Conservation (phyloP, 192 early-diverging fungal species). For the Umbelopsis sp. region DNA sequence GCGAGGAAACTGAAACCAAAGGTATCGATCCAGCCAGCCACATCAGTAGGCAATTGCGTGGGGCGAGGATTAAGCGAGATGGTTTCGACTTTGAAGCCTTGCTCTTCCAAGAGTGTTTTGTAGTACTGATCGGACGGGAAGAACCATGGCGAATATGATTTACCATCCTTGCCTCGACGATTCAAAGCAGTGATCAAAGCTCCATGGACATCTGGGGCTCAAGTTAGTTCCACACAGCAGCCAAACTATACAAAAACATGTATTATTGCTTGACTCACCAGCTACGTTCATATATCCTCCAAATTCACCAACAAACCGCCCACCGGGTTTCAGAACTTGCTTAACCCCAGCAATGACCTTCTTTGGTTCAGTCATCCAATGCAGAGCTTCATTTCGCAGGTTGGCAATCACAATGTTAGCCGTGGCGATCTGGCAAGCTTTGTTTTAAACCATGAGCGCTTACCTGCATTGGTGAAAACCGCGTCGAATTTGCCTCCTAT, state of each 20-base stretch:
- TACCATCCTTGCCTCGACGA: slow-evolving; percentile 45
- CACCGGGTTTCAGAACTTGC: slow-evolving; percentile 53
- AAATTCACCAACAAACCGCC: slow-evolving; percentile 63
- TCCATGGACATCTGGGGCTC: slow-evolving; percentile 35
- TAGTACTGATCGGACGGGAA: slow-evolving; percentile 56
- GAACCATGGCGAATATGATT: slow-evolving; percentile 45
- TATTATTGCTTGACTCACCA: slow-evolving; percentile 1
- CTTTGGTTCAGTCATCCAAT: slow-evolving; percentile 70
- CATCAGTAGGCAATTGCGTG: slow-evolving; percentile 56
- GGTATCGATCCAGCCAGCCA: slow-evolving; percentile 67
- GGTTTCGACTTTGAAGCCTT: slow-evolving; percentile 51
- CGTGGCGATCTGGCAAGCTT: too few species aligned
- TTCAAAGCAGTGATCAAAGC: slow-evolving; percentile 46
- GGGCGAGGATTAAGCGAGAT: slow-evolving; percentile 56
- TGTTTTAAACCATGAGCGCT: background rate
- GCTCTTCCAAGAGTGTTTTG: slow-evolving; percentile 45
- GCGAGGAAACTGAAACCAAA: slow-evolving; percentile 67
- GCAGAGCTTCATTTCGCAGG: slow-evolving; percentile 49
- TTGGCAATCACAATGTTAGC: too few species aligned
- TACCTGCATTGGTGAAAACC: slow-evolving; percentile 72
- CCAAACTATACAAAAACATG: slow-evolving; percentile 6
- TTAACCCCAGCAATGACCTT: slow-evolving; percentile 61
- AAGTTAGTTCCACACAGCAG: slow-evolving; percentile 27
- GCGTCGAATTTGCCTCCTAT: slow-evolving; percentile 56
- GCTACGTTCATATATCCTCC: slow-evolving; percentile 54